These are phyloP conservation scores for Heimioporus retisporus DNA, from an alignment of 1,284 basidiomycete species.

Conservation along the genomic window DNA sequence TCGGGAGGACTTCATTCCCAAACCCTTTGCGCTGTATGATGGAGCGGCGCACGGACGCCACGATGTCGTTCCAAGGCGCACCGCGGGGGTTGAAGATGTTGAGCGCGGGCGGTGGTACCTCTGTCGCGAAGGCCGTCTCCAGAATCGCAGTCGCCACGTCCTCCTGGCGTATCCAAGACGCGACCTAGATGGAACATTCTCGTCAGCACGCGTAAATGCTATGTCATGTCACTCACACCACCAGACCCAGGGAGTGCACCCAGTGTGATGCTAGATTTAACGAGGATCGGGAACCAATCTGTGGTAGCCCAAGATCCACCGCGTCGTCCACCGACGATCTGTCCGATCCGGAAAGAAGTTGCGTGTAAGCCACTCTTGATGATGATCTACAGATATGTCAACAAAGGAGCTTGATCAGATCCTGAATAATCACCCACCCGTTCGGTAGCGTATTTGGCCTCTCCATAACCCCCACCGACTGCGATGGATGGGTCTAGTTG, in stretches of 20 bases:
- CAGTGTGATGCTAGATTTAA: constrained; percentile 39
- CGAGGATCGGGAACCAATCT: constrained; percentile 46
- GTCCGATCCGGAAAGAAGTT: constrained; percentile 43
- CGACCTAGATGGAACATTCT: constrained; percentile 14
- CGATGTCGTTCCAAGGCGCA: constrained; percentile 21
- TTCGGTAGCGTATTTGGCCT: constrained; percentile 48
- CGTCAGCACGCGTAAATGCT: background rate
- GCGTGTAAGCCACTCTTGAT: constrained; percentile 30
- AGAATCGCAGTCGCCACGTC: constrained; percentile 28
- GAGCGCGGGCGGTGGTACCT: constrained; percentile 15
- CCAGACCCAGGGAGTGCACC: constrained; percentile 37
- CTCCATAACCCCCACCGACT: constrained; percentile 45
- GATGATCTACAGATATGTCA: constrained; percentile 30
- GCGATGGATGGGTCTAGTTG: constrained; percentile 33
- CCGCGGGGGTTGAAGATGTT: constrained; percentile 37
- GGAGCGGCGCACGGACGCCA: constrained; percentile 19
- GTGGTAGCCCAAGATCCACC: constrained; percentile 43
- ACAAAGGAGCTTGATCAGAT: background rate
- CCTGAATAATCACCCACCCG: constrained; percentile 33
- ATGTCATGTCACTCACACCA: constrained; percentile 31
- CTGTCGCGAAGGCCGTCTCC: constrained; percentile 26
- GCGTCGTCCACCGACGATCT: constrained; percentile 39
- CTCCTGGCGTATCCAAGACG: constrained; percentile 36
- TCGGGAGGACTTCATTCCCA: constrained; percentile 19
- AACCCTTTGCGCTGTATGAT: constrained; percentile 17